A percentile compares a stretch with the other conserved stretches of the same genome.
phyloP scores from a whole-genome alignment of 306 rosid species.

The Pyrus pyrifolia region DNA sequence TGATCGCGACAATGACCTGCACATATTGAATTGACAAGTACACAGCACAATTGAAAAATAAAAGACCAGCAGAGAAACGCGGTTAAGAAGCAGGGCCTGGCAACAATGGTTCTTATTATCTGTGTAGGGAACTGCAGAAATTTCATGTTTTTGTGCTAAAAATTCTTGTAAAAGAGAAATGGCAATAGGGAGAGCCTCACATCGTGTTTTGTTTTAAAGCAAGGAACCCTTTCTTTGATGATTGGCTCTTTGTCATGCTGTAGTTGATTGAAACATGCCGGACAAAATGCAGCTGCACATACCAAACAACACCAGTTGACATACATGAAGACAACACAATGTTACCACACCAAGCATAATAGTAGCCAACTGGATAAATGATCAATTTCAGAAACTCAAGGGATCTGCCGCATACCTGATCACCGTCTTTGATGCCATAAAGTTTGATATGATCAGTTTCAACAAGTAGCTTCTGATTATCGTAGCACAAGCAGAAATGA shows the following conservation, averaged over 20 bases:
- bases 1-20: conserved; percentile 40
- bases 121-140: conserved; percentile 1
- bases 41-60: neutral
- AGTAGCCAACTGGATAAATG: neutral
- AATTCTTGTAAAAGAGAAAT: neutral
- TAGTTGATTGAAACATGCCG: conserved; percentile 54
- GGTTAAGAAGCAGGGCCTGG: neutral
- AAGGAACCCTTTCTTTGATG: conserved; percentile 25
- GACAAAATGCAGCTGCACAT: conserved; percentile 57
- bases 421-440: conserved; percentile 72
- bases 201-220: conserved; percentile 24
- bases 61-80: neutral
- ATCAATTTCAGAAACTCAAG: neutral
- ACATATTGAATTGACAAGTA: conserved; percentile 5
- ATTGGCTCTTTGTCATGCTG: conserved; percentile 33
- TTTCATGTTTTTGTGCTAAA: neutral
- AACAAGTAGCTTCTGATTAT: conserved; percentile 51
- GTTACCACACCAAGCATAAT: neutral
- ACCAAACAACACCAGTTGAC: conserved; percentile 18
- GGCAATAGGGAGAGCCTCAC: conserved; percentile 28
- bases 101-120: neutral
- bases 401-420: conserved; percentile 53
- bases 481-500: conserved; percentile 72
- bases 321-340: neutral
- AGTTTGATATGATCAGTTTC: conserved; percentile 44